Conservation (phyloP, 176 grass and related monocot species). For the Elymus sibiricus region DNA sequence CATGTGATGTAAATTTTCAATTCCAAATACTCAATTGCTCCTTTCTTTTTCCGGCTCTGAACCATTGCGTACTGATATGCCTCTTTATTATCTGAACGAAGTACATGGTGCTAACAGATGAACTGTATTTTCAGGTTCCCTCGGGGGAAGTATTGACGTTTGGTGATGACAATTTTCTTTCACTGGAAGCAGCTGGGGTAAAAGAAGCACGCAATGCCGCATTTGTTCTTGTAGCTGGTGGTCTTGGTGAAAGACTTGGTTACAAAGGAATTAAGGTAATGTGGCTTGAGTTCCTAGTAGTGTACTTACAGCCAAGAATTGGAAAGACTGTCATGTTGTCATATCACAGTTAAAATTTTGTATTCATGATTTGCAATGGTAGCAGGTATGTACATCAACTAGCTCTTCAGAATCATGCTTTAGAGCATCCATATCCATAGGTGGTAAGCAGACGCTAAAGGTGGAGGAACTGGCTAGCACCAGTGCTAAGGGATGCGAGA, state of each 20-base stretch:
- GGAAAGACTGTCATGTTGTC: background rate
- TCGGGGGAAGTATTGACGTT: slow-evolving; percentile 80
- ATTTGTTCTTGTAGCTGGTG: slow-evolving; percentile 99
- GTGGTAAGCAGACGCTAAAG: background rate
- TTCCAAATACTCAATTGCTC: background rate
- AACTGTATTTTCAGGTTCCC: slow-evolving; percentile 60
- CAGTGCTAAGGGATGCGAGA: background rate
- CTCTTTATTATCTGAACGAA: background rate
- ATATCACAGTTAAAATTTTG: background rate
- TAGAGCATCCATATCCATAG: background rate
- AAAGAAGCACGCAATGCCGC: slow-evolving; percentile 71
- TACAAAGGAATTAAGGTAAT: slow-evolving; percentile 99
- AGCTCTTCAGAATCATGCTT: background rate
- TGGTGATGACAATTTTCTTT: slow-evolving; percentile 74
- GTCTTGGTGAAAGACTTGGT: slow-evolving; percentile 93
- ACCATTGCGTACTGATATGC: background rate
- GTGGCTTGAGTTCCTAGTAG: background rate
- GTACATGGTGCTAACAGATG: background rate
- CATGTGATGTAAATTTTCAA: background rate
- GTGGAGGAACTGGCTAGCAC: background rate
- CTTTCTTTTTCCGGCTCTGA: background rate
- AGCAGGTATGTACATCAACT: background rate
- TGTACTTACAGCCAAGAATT: background rate
- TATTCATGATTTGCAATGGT: background rate
- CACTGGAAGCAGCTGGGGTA: slow-evolving; percentile 72